These are phyloP conservation scores for Skeletonema grethae DNA, from an alignment of 108 stramenopile species.

Conservation along the genomic window DNA sequence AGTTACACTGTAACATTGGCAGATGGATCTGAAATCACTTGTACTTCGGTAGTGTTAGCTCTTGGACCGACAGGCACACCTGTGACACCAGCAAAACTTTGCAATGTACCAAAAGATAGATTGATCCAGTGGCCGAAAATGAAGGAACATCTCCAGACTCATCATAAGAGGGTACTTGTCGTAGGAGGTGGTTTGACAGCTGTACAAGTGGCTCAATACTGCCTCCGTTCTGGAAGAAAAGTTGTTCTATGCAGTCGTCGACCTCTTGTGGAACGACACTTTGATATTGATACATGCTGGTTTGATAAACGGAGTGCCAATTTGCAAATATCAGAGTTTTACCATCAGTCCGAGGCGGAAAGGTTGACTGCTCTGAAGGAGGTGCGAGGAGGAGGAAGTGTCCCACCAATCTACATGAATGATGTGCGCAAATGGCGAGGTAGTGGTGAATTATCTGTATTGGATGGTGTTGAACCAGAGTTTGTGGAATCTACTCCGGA, in stretches of 20 bases:
- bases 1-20: slow-evolving; percentile 18
- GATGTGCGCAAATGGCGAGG: slow-evolving; percentile 37
- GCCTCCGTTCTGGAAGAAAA: slow-evolving; percentile 6
- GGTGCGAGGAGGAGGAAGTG: slow-evolving; percentile 65
- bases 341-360: slow-evolving; percentile 44
- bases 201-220: slow-evolving; percentile 61
- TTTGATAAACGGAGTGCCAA: slow-evolving; percentile 57
- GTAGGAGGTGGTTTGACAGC: slow-evolving; percentile 80
- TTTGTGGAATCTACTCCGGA: slow-evolving; percentile 2
- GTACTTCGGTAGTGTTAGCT: slow-evolving; percentile 59
- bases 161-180: slow-evolving; percentile 44
- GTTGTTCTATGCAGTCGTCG: slow-evolving; percentile 58
- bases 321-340: slow-evolving; percentile 61
- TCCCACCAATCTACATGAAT: slow-evolving; percentile 68
- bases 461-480: slow-evolving; percentile 15
- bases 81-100: slow-evolving; percentile 36
- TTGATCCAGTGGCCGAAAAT: slow-evolving; percentile 16
- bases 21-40: slow-evolving; percentile 8
- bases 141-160: slow-evolving; percentile 7
- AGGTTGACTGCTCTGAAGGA: slow-evolving; percentile 36
- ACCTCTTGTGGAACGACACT: slow-evolving; percentile 58
- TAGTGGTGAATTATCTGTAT: slow-evolving; percentile 25
- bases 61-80: slow-evolving; percentile 52
- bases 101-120: slow-evolving; percentile 10
- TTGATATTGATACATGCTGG: slow-evolving; percentile 69